Evolutionary conservation across 1,139 yeast genomes (phyloP).

Genomic region (Yamadazyma epiphylla): DNA sequence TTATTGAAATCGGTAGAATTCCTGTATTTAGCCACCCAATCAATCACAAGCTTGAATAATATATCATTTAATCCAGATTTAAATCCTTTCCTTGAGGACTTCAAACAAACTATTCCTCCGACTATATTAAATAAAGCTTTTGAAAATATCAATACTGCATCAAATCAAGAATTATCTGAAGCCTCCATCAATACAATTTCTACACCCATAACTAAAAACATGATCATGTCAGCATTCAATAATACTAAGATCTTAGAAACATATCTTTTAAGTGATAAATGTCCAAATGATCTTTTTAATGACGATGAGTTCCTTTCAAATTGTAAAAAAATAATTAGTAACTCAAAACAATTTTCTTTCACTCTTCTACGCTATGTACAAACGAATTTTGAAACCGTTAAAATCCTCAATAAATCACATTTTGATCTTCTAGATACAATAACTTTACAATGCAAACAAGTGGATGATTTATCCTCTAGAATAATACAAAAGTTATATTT

Average conservation of each 20-base stretch:
- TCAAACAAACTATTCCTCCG: not conserved
- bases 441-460: constrained; percentile 14
- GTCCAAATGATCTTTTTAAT: not conserved
- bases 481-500: constrained; percentile 4
- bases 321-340: not conserved
- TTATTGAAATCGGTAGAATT: constrained; percentile 4
- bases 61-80: not conserved
- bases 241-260: not conserved
- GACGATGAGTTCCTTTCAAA: not conserved
- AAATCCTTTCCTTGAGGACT: not conserved
- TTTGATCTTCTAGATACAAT: constrained; percentile 20
- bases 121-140: too few species aligned
- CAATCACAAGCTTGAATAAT: not conserved
- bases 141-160: too few species aligned
- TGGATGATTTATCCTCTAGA: constrained; percentile 3
- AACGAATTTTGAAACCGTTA: constrained; percentile 3
- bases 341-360: not conserved
- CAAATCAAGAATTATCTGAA: not conserved
- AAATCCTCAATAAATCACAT: constrained; percentile 15
- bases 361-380: constrained; percentile 1
- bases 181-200: too few species aligned
- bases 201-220: not conserved
- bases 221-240: not conserved
- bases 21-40: constrained; percentile 1
- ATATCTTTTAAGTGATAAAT: not conserved